Conservation (phyloP, 2,329 filamentous ascomycete genomes). For the Chaetomiaceae sp. region DNA sequence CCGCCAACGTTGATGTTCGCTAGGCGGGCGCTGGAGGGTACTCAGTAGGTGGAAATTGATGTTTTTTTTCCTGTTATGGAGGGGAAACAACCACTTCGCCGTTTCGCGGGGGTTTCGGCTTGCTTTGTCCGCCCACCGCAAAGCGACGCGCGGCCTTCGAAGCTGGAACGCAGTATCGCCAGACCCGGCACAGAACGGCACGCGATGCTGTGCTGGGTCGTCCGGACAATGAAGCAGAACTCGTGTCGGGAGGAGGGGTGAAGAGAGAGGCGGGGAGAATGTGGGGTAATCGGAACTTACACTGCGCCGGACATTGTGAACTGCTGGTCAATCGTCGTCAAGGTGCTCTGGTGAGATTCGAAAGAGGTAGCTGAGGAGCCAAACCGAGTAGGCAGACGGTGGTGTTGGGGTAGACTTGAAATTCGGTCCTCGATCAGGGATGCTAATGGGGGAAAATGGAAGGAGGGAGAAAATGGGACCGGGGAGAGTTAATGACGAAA, state of each 20-base stretch:
- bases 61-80: no score
- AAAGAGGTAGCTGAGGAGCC: slow-evolving; percentile 9
- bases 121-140: neutral
- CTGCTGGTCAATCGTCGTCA: neutral
- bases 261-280: slow-evolving; percentile 1
- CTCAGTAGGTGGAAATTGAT: slow-evolving; percentile 29
- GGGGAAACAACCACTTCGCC: slow-evolving; percentile 11
- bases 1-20: slow-evolving; percentile 67
- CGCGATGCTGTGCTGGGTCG: slow-evolving; percentile 11
- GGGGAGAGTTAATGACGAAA: slow-evolving; percentile 25
- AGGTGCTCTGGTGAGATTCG: neutral
- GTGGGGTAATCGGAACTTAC: slow-evolving; percentile 46
- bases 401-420: slow-evolving; percentile 8
- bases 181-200: no score
- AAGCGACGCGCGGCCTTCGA: neutral
- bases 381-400: slow-evolving; percentile 4
- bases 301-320: slow-evolving; percentile 58
- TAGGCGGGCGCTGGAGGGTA: slow-evolving; percentile 61
- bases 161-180: slow-evolving; percentile 4
- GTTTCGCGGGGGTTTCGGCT: neutral
- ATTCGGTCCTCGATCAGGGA: slow-evolving; percentile 16
- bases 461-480: slow-evolving; percentile 16
- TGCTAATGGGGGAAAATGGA: slow-evolving; percentile 20
- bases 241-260: neutral
- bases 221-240: slow-evolving; percentile 4